A percentile compares a stretch with the other conserved stretches of the same genome.
Conservation (phyloP, 2,329 filamentous ascomycete genomes). For the Grosmannia clavigera region DNA sequence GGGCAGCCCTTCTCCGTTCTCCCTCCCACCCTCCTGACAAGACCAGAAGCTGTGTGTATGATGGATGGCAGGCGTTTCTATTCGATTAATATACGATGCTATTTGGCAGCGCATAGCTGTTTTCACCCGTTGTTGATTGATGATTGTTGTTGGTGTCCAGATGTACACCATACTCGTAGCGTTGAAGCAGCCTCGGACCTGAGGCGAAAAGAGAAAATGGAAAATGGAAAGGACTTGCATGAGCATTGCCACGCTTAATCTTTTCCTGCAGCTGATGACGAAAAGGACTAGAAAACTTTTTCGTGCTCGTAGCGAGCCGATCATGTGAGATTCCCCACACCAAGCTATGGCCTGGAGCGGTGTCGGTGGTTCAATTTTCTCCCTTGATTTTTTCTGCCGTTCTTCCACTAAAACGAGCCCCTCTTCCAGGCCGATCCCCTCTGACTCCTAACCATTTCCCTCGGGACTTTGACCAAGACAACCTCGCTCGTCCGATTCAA, state of each 20-base stretch:
- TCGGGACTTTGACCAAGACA: neutral
- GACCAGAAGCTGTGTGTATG: constrained; percentile 12
- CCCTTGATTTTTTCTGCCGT: neutral
- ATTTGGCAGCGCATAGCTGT: neutral
- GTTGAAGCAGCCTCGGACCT: neutral
- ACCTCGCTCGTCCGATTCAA: neutral
- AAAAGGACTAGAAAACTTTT: neutral
- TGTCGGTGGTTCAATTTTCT: constrained; percentile 4
- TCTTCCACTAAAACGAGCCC: neutral
- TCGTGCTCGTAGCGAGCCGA: neutral
- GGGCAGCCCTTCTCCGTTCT: neutral
- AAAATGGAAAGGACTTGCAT: neutral
- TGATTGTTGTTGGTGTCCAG: neutral
- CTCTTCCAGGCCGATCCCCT: neutral
- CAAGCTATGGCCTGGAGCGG: neutral
- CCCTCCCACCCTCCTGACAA: neutral
- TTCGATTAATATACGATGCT: constrained; percentile 7
- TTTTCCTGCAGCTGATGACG: neutral
- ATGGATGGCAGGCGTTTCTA: constrained; percentile 13
- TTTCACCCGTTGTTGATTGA: neutral
- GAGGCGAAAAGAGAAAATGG: neutral
- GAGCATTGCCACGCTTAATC: neutral
- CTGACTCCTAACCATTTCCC: neutral
- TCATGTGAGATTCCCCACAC: neutral
- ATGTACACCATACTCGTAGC: too few relatives aligned